Base-by-base conservation (phyloP, 2,329 filamentous ascomycete genomes). In the Fusarium concolor region DNA sequence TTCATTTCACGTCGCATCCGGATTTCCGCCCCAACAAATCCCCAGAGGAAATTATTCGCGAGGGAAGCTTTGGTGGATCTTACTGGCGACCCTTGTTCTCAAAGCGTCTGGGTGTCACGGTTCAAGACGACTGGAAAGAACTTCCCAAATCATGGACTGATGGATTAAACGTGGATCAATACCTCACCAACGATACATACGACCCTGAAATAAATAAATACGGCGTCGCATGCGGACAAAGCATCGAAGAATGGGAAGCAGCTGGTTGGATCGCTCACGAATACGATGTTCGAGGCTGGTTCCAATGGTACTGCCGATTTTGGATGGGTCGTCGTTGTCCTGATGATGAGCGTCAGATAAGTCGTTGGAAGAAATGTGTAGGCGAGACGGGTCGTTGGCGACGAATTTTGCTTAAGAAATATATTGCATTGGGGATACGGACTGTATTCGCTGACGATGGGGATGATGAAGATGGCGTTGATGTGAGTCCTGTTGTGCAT, bases 281-380 rank as follows among this genome's bases (percentile, higher is more conserved):
- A 9, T 38, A 64, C 24, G 61, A 64, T 4, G 20, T 64, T 2
- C 14, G 61, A 15, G 61, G 61, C 0, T 64, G 61, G 61, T 64
- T 64, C 12, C 61, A 64, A 6, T 64, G 61, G 61, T 64, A 64
- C 18, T 64, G 61, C 4, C 61, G 61, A 0, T 64, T 51, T 2
- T 64, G 59, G 44, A 64, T 64, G 61, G 61, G 61, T 1, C 61
- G 61, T 2, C 61, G 61, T 2, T 64, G 61, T 2, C 11, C 11
- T 1, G 61, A 64, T 31, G 61, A 64, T 0, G 59, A 64, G 29
- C 59, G 61, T 0, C 61, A 64, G 10, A 64, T 64, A n/a, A 58
- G 59, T n/a, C 61, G 61, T 2, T 64, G 61, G 61, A 64, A 52
- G 38, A 64, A 64, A 17, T 64, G 61, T 8, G 61, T 64, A 10